phyloP scores from a whole-genome alignment of 208 protist genomes.

The Trypanosoma theileri region DNA sequence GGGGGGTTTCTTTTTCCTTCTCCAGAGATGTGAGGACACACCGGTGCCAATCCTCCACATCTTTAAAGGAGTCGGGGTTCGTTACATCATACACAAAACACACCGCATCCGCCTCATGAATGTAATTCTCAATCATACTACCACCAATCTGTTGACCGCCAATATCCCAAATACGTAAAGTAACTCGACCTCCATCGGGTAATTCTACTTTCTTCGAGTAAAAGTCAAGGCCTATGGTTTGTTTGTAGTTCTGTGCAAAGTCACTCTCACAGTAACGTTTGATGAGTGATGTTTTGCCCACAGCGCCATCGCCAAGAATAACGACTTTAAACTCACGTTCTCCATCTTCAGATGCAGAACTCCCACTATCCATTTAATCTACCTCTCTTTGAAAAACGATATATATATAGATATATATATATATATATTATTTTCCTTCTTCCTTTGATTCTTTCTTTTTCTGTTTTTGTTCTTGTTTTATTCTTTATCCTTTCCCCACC shows the following conservation, averaged over 20 bases:
- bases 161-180: constrained; percentile 96
- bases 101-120: constrained; percentile 89
- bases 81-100: constrained; percentile 95
- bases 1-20: no score
- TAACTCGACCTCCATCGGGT: constrained; percentile 56
- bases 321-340: constrained; percentile 67
- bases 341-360: constrained; percentile 43
- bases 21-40: constrained; percentile 45
- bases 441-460: neutral
- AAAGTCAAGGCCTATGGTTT: constrained; percentile 96
- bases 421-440: constrained; percentile 6
- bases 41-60: constrained; percentile 91
- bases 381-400: neutral
- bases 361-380: constrained; percentile 70
- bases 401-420: no score
- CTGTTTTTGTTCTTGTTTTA: neutral
- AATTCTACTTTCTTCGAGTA: constrained; percentile 91
- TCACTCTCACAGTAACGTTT: constrained; percentile 82
- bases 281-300: constrained; percentile 94
- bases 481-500: neutral
- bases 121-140: constrained; percentile 94
- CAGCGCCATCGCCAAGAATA: constrained; percentile 81
- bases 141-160: constrained; percentile 93
- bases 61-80: constrained; percentile 88
- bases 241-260: constrained; percentile 91